A percentile compares a stretch with the other conserved stretches of the same genome.
These are phyloP conservation scores for Kazachstania viticola DNA, from an alignment of 805 yeast genomes.

Conservation along the genomic window DNA sequence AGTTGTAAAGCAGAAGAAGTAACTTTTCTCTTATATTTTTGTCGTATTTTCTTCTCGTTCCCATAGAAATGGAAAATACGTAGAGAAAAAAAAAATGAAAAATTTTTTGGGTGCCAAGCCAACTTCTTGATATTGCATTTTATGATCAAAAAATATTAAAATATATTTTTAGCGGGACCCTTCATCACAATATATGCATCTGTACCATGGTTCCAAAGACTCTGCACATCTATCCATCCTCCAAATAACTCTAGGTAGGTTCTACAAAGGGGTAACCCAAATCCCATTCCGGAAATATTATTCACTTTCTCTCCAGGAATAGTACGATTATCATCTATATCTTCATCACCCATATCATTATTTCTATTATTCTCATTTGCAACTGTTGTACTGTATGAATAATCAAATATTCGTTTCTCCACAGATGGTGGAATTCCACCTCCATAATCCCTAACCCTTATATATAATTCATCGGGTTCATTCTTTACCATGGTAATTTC, in stretches of 20 bases:
- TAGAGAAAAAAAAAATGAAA: no score
- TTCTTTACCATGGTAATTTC: slow-evolving; percentile 23
- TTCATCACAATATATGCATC: slow-evolving; percentile 52
- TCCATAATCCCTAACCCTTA: slow-evolving; percentile 77
- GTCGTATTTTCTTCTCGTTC: no score
- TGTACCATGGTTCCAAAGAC: slow-evolving; percentile 68
- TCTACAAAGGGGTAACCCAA: slow-evolving; percentile 78
- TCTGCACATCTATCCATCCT: slow-evolving; percentile 57
- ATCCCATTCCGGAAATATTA: slow-evolving; percentile 88
- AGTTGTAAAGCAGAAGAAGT: no score
- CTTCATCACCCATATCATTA: slow-evolving; percentile 33
- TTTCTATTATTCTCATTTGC: neutral
- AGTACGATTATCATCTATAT: no score
- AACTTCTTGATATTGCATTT: no score
- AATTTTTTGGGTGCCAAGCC: no score
- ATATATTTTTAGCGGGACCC: slow-evolving; percentile 16
- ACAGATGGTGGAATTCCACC: slow-evolving; percentile 71
- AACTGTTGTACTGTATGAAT: slow-evolving; percentile 63
- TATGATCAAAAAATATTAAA: no score
- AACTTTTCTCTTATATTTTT: no score
- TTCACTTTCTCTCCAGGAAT: slow-evolving; percentile 63
- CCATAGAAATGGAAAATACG: no score
- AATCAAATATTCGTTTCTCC: slow-evolving; percentile 64
- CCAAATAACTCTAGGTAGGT: slow-evolving; percentile 67
- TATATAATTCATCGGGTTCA: slow-evolving; percentile 37